phyloP scores from a whole-genome alignment of 805 yeast genomes.

The Priceomyces castillae region DNA sequence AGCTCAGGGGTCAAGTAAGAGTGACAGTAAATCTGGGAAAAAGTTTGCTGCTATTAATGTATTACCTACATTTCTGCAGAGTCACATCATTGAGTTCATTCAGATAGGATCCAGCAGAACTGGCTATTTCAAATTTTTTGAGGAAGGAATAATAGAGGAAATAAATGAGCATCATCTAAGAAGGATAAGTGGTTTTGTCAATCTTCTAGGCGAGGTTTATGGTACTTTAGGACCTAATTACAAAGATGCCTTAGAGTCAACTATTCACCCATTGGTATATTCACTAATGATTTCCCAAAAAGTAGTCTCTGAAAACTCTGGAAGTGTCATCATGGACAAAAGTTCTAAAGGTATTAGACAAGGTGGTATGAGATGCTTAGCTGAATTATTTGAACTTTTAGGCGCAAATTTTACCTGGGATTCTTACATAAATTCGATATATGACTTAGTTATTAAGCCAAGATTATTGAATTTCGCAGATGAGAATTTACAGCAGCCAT shows the following conservation, averaged over 20 bases:
- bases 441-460: slow-evolving; percentile 54
- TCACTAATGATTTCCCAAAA: slow-evolving; percentile 53
- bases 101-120: slow-evolving; percentile 58
- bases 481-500: slow-evolving; percentile 81
- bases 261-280: slow-evolving; percentile 57
- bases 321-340: slow-evolving; percentile 30
- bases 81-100: slow-evolving; percentile 58
- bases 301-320: slow-evolving; percentile 11
- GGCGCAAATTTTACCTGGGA: slow-evolving; percentile 58
- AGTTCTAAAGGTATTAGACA: slow-evolving; percentile 62
- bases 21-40: slow-evolving; percentile 70
- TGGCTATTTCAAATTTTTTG: slow-evolving; percentile 34
- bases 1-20: slow-evolving; percentile 64
- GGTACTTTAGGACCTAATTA: slow-evolving; percentile 58
- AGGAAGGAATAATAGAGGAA: slow-evolving; percentile 12
- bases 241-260: slow-evolving; percentile 44
- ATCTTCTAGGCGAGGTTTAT: slow-evolving; percentile 55
- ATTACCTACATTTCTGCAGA: slow-evolving; percentile 54
- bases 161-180: slow-evolving; percentile 38
- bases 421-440: slow-evolving; percentile 47
- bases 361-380: slow-evolving; percentile 62
- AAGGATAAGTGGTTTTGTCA: slow-evolving; percentile 62
- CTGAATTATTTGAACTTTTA: slow-evolving; percentile 51
- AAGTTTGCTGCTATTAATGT: slow-evolving; percentile 67
- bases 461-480: slow-evolving; percentile 64